A percentile compares a stretch with the other conserved stretches of the same genome.
Evolutionary conservation across 148 eudicot genomes (phyloP).

Genomic region (Amaranthus palmeri): DNA sequence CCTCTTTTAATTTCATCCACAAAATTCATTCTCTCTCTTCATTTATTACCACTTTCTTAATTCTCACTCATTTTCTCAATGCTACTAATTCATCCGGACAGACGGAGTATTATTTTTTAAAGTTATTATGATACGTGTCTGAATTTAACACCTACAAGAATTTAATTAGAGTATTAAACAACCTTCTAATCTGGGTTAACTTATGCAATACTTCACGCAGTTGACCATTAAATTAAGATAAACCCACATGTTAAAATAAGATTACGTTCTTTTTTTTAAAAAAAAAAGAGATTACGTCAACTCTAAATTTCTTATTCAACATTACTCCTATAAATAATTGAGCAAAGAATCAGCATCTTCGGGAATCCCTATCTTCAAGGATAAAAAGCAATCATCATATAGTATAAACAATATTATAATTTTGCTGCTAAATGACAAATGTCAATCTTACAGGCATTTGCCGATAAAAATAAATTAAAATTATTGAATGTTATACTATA

Average conservation of each 20-base stretch:
- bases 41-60: no score
- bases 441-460: no score
- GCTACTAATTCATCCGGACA: no score
- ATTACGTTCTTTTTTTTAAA: slow-evolving; percentile 1
- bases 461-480: no score
- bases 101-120: no score
- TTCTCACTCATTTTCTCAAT: no score
- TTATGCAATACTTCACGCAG: slow-evolving; percentile 27
- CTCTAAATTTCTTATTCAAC: slow-evolving; percentile 9
- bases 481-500: no score
- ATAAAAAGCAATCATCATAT: slow-evolving; percentile 23
- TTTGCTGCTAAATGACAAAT: no score
- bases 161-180: not conserved
- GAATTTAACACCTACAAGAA: not conserved
- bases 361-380: slow-evolving; percentile 24
- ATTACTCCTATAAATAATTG: not conserved
- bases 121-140: not conserved
- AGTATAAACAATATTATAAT: no score
- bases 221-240: slow-evolving; percentile 19
- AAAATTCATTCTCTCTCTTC: no score
- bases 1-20: no score
- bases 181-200: slow-evolving; percentile 18
- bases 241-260: slow-evolving; percentile 19
- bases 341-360: slow-evolving; percentile 29
- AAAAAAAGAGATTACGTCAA: slow-evolving; percentile 22